phyloP scores from a whole-genome alignment of 2,329 filamentous ascomycete genomes.

The Colletotrichum spaethianum region DNA sequence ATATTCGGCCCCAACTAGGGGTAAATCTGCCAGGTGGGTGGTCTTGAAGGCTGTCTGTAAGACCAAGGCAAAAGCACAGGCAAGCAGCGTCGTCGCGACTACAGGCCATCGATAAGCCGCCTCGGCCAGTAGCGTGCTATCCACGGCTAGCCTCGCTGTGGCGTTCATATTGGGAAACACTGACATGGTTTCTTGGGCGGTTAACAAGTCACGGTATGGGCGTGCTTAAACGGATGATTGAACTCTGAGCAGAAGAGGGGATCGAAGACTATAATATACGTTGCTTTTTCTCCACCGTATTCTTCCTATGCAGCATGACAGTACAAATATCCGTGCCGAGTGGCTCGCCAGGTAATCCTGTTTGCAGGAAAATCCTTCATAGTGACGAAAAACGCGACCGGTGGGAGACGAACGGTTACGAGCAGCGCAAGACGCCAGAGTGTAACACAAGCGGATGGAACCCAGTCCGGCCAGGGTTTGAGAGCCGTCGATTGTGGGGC shows the following conservation, averaged over 20 bases:
- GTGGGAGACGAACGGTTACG: neutral
- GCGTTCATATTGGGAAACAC: conserved; percentile 20
- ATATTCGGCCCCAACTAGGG: conserved; percentile 47
- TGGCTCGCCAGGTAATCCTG: conserved; percentile 3
- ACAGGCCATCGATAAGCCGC: conserved; percentile 23
- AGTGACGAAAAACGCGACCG: neutral
- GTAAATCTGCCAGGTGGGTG: conserved; percentile 40
- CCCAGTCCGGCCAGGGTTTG: conserved; percentile 3
- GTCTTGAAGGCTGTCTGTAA: conserved; percentile 23
- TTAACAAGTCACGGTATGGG: neutral
- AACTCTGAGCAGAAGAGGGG: neutral
- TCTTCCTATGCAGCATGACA: conserved; percentile 8
- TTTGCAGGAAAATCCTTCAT: conserved; percentile 16
- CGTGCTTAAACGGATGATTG: neutral
- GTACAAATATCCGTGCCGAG: neutral
- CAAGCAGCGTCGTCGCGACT: conserved; percentile 3
- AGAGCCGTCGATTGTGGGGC: too few relatives aligned
- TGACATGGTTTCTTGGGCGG: conserved; percentile 15
- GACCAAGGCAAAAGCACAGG: conserved; percentile 10
- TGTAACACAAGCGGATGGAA: conserved; percentile 17
- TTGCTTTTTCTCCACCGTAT: neutral
- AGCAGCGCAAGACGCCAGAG: neutral
- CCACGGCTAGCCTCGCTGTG: conserved; percentile 9
- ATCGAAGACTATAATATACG: conserved; percentile 22
- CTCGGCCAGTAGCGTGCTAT: conserved; percentile 18